phyloP scores from a whole-genome alignment of 768 basidiomycete genomes.

The Suillus cothurnatus region DNA sequence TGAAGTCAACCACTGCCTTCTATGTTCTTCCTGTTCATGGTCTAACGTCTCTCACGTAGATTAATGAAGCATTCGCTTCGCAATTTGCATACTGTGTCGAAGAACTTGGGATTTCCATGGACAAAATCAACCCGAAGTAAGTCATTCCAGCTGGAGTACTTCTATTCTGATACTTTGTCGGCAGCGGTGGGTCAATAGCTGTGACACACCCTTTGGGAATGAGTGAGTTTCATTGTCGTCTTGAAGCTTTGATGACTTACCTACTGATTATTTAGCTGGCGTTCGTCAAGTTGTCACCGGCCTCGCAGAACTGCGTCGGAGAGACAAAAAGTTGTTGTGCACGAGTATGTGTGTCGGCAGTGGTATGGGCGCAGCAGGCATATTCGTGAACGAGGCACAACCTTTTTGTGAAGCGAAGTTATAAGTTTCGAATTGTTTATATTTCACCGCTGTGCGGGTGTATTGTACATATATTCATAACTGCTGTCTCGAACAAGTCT shows the following conservation, averaged over 20 bases:
- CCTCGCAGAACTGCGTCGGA: constrained; percentile 77
- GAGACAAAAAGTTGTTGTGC: constrained; percentile 68
- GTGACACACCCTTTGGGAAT: constrained; percentile 82
- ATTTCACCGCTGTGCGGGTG: constrained; percentile 1
- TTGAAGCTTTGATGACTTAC: constrained; percentile 16
- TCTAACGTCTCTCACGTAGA: constrained; percentile 41
- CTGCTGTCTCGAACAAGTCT: background rate
- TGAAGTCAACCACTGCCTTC: constrained; percentile 49
- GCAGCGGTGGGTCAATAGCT: constrained; percentile 84
- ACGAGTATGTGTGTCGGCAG: constrained; percentile 85
- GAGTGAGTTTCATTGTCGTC: constrained; percentile 51
- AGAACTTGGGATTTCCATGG: constrained; percentile 70
- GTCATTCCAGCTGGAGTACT: constrained; percentile 21
- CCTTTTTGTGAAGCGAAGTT: constrained; percentile 26
- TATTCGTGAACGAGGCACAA: constrained; percentile 72
- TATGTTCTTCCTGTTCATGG: background rate
- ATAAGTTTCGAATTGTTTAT: constrained; percentile 9
- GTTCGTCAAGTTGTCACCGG: constrained; percentile 87
- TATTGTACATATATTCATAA: constrained; percentile 4
- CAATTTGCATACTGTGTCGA: constrained; percentile 94
- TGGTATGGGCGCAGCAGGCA: constrained; percentile 86
- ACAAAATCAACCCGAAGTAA: constrained; percentile 86
- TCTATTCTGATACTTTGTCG: constrained; percentile 10
- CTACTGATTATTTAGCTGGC: constrained; percentile 54
- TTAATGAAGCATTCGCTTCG: constrained; percentile 91